Conservation (phyloP, 805 yeast species). For the Pichia sporocuriosa region DNA sequence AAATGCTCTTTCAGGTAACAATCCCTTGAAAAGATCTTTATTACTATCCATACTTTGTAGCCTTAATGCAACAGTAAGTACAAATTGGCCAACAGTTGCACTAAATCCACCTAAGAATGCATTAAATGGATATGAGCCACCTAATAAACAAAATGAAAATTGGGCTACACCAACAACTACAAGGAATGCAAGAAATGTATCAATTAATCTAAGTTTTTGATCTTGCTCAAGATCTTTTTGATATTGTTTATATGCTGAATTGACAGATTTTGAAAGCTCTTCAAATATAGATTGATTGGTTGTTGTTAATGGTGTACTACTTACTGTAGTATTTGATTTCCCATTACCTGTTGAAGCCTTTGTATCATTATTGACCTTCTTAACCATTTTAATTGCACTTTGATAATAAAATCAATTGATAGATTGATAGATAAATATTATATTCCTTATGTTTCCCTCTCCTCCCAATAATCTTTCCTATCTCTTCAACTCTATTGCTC, state of each 20-base stretch:
- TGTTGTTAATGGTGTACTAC: not conserved
- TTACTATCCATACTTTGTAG: constrained; percentile 47
- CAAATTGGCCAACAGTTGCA: constrained; percentile 92
- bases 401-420: too few relatives aligned
- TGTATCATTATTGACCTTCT: not conserved
- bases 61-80: constrained; percentile 74
- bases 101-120: constrained; percentile 93
- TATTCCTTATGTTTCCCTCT: too few relatives aligned
- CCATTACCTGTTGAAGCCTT: too few relatives aligned
- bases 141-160: constrained; percentile 64
- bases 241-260: constrained; percentile 8
- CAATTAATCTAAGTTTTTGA: constrained; percentile 58
- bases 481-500: too few relatives aligned
- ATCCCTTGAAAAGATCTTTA: constrained; percentile 18
- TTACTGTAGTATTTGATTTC: not conserved
- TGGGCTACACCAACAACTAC: constrained; percentile 73
- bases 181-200: constrained; percentile 65
- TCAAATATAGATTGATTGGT: constrained; percentile 1
- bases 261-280: constrained; percentile 6
- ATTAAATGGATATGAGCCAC: constrained; percentile 94
- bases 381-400: too few relatives aligned
- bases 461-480: too few relatives aligned
- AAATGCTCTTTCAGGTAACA: constrained; percentile 50
- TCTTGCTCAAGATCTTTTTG: constrained; percentile 24
- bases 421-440: too few relatives aligned